These are phyloP conservation scores for Stropharia rugosoannulata DNA, from an alignment of 768 basidiomycete species.

Conservation along the genomic window DNA sequence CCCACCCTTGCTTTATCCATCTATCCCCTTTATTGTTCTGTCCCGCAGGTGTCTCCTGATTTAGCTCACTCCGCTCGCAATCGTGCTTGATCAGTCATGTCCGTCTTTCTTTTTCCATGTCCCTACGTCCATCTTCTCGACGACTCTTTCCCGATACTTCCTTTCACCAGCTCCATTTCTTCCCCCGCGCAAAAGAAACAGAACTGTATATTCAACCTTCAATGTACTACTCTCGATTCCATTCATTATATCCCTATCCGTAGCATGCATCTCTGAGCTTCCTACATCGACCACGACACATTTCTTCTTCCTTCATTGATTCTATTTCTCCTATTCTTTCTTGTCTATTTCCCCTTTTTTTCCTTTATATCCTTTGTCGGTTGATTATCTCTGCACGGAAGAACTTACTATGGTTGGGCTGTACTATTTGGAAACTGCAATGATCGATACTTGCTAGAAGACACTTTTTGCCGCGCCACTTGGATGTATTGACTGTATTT, in stretches of 20 bases:
- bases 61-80: background rate
- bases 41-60: background rate
- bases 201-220: background rate
- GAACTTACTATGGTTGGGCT: background rate
- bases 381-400: background rate
- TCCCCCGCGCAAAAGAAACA: background rate
- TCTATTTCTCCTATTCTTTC: background rate
- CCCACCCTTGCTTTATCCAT: conserved; percentile 9
- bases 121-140: conserved; percentile 5
- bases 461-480: background rate
- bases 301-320: too few species aligned
- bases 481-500: too few species aligned
- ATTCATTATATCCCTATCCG: background rate
- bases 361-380: background rate
- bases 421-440: conserved; percentile 1
- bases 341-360: background rate
- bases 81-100: conserved; percentile 1
- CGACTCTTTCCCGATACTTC: conserved; percentile 1
- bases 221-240: background rate
- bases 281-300: too few species aligned
- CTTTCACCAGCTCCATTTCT: background rate
- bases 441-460: background rate
- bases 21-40: background rate
- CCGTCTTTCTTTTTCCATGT: background rate
- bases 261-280: background rate